Evolutionary conservation across 1,139 yeast species (phyloP), one percentile per base, ranked within the genome.

Genomic region (Hanseniaspora gamundiae): DNA sequence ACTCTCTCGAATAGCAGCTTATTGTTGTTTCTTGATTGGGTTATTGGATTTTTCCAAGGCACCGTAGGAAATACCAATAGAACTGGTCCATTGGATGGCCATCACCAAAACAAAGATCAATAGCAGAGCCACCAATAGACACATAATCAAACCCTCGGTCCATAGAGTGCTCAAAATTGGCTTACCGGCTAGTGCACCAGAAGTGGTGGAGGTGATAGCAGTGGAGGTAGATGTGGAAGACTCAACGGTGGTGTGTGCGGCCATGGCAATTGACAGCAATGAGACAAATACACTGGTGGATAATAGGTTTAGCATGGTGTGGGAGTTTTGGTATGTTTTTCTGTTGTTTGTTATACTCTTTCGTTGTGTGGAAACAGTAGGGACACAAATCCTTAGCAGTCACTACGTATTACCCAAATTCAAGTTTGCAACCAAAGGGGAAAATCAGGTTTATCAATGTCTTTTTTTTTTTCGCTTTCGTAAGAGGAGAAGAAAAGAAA

Each of bases 1-100:
- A n/a, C n/a, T n/a, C n/a, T n/a, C n/a, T n/a, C n/a, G n/a, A 41
- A 40, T 29, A 33, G 35, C 42, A 47, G 42, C 35, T 54, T 65
- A 76, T 58, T 77, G 80, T 47, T 68, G 69, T 64, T 80, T 81
- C 67, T 79, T 80, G 51, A 72, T 74, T 51, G 69, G 71, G 54
- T 76, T 79, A 39, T 75, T 70, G 51, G 76, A 80, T 63, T 76
- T 80, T 46, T 80, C 87, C 53, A 81, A 74, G 14, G 86, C 75
- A 49, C 74, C 74, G 64, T 81, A 81, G 55, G 82, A 72, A 52
- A 80, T 77, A 52, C 78, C 77, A 52, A 81, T 60, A 20, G 77
- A 68, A 22, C 71, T 59, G 42, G 80, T 64, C 88, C 88, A 80
- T 41, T 71, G 57, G 48, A 80, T 67, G 17, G 86, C 84, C 39